A percentile compares a stretch with the other conserved stretches of the same genome.
Evolutionary conservation across 345 rosid genomes (phyloP).

Genomic region (Draba incana): DNA sequence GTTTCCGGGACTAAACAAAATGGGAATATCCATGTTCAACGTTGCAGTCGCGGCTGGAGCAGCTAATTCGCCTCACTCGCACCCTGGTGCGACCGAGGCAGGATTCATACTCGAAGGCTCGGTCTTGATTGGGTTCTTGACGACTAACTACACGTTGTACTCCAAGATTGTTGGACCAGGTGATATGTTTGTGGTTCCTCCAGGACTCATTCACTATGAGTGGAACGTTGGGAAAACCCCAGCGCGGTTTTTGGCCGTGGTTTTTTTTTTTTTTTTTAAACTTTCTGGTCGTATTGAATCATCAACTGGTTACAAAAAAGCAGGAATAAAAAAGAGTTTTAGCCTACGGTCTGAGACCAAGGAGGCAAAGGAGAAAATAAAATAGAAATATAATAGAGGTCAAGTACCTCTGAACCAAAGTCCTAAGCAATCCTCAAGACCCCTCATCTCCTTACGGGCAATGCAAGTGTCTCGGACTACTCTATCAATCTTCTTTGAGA

Average conservation of each 20-base stretch:
- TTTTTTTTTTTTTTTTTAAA: no score
- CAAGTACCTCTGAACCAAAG: no score
- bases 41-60: slow-evolving; percentile 56
- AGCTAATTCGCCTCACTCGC: slow-evolving; percentile 70
- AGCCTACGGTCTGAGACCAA: no score
- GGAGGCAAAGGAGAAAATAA: no score
- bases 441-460: no score
- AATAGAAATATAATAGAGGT: no score
- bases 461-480: no score
- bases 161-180: slow-evolving; percentile 55
- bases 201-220: slow-evolving; percentile 68
- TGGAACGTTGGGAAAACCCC: slow-evolving; percentile 59
- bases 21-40: slow-evolving; percentile 70
- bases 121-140: slow-evolving; percentile 63
- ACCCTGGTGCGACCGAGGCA: slow-evolving; percentile 60
- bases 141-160: slow-evolving; percentile 50
- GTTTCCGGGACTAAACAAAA: slow-evolving; percentile 64
- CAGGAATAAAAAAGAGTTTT: no score
- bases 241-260: slow-evolving; percentile 53
- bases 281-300: no score
- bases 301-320: no score
- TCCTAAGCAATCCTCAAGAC: no score
- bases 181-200: slow-evolving; percentile 65
- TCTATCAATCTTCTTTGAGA: no score
- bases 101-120: slow-evolving; percentile 58